A percentile compares a stretch with the other conserved stretches of the same genome.
Evolutionary conservation across 768 basidiomycete species (phyloP).

Genomic region (Rhizopogon rudus): DNA sequence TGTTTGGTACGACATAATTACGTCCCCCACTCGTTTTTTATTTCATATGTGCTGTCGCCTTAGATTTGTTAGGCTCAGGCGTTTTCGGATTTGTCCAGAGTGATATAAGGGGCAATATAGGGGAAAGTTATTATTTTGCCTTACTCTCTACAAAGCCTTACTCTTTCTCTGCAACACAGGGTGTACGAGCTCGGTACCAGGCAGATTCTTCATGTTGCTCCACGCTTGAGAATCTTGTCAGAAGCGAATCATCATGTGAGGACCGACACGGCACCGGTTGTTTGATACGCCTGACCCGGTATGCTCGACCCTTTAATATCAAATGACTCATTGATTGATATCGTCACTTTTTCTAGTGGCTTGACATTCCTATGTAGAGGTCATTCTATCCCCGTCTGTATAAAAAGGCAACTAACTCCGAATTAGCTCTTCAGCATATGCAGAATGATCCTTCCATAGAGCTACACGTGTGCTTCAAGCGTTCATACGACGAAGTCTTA

Average conservation of each 20-base stretch:
- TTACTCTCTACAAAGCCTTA: conserved; percentile 7
- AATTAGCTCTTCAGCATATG: conserved; percentile 54
- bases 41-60: conserved; percentile 5
- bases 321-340: background rate
- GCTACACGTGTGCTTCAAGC: conserved; percentile 63
- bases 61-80: conserved; percentile 64
- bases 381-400: background rate
- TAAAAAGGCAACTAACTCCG: background rate
- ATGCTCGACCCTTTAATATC: conserved; percentile 20
- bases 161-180: conserved; percentile 34
- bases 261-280: conserved; percentile 52
- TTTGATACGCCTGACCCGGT: conserved; percentile 65
- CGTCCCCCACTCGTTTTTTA: conserved; percentile 5
- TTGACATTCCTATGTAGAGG: conserved; percentile 57
- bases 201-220: conserved; percentile 35
- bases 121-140: conserved; percentile 33
- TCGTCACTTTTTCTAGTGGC: conserved; percentile 39
- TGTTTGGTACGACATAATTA: conserved; percentile 52
- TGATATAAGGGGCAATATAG: conserved; percentile 65
- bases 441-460: conserved; percentile 49
- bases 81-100: conserved; percentile 72
- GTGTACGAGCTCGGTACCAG: conserved; percentile 55
- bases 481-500: conserved; percentile 66
- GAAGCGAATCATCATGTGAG: conserved; percentile 39
- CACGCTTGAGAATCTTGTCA: conserved; percentile 60